Percentiles rank a stretch among this genome's conserved stretches.
phyloP scores from a whole-genome alignment of 73 alveolate species.

The Paramecium octaurelia region DNA sequence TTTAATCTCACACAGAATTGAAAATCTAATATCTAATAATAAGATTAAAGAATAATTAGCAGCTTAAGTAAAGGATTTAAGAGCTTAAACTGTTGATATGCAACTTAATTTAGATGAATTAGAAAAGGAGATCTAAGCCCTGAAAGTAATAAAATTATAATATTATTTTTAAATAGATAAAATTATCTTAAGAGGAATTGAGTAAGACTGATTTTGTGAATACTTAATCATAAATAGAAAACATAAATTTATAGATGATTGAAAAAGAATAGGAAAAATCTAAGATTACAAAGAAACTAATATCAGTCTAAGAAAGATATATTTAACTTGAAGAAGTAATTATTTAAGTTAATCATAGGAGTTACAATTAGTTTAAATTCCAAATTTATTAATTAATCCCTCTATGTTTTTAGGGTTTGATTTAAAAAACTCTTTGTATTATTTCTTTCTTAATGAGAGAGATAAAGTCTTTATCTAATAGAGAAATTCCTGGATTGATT shows the following conservation, averaged over 20 bases:
- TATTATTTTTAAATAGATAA: not conserved
- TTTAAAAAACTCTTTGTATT: not conserved
- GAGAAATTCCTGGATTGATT: not conserved
- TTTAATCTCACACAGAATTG: not conserved
- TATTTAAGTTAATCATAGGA: not conserved
- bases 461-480: conserved; percentile 7
- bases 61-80: not conserved
- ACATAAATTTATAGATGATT: not conserved
- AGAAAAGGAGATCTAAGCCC: not conserved
- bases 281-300: not conserved
- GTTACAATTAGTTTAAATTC: not conserved
- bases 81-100: not conserved
- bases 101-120: not conserved
- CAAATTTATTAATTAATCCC: not conserved
- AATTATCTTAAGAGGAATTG: not conserved
- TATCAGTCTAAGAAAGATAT: not conserved
- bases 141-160: not conserved
- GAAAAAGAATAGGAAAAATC: not conserved
- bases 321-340: conserved; percentile 23
- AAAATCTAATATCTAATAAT: not conserved
- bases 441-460: not conserved
- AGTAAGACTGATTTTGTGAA: not conserved
- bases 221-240: not conserved
- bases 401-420: conserved; percentile 31
- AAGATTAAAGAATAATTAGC: not conserved